These are phyloP conservation scores for Debaryomyces singareniensis DNA, from an alignment of 1,139 yeast genomes.

Conservation along the genomic window DNA sequence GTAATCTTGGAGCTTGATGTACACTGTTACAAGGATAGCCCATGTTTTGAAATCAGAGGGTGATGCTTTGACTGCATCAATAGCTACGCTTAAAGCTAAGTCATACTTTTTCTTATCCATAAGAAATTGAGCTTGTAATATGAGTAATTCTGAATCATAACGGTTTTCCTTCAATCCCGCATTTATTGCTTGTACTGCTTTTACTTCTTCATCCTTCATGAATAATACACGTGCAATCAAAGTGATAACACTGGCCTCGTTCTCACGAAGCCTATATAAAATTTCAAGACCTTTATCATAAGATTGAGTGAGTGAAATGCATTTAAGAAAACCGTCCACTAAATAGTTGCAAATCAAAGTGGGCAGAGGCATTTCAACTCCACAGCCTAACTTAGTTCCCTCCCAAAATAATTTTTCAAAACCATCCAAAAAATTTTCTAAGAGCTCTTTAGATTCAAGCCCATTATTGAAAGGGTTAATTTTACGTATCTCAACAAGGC, in stretches of 20 bases:
- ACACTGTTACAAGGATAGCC: conserved; percentile 68
- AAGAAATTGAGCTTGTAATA: conserved; percentile 69
- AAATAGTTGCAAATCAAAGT: conserved; percentile 65
- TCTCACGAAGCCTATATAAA: conserved; percentile 35
- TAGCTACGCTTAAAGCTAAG: conserved; percentile 69
- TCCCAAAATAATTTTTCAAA: conserved; percentile 60
- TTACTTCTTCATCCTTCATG: conserved; percentile 66
- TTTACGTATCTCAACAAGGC: conserved; percentile 45
- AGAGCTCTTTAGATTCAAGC: conserved; percentile 32
- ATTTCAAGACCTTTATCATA: conserved; percentile 53
- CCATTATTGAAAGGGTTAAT: conserved; percentile 53
- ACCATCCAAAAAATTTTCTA: conserved; percentile 50
- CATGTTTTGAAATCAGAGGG: conserved; percentile 86
- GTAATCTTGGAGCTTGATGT: conserved; percentile 64
- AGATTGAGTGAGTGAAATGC: conserved; percentile 60
- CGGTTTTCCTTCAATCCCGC: conserved; percentile 52
- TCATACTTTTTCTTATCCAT: conserved; percentile 59
- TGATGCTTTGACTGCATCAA: conserved; percentile 68
- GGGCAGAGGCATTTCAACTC: conserved; percentile 65
- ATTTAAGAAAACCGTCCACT: conserved; percentile 65
- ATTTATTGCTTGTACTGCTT: conserved; percentile 65
- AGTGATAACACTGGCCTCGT: conserved; percentile 48
- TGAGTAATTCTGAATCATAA: conserved; percentile 54
- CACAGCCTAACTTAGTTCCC: conserved; percentile 63
- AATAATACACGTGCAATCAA: conserved; percentile 50